Evolutionary conservation across 1,139 yeast species (phyloP), one percentile per base, ranked within the genome.

Genomic region (Petasospora rhodanensis): DNA sequence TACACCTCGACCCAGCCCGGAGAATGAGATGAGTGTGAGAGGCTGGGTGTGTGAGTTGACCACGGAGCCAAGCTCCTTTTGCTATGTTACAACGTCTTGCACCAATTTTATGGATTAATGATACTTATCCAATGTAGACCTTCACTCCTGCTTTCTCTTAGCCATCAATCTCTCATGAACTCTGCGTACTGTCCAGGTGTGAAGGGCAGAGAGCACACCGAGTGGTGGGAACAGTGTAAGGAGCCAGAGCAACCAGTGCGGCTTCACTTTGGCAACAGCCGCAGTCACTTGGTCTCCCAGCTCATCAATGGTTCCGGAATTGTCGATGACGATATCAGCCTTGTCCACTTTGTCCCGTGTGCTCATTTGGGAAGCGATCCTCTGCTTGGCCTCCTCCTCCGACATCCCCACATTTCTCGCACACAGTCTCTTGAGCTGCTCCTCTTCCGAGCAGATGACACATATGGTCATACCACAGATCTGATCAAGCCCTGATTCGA

Each of bases 331-430:
- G 30, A 69, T 61, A 47, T 86, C 95, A 0, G 95, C 79, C 34
- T 68, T 62, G 17, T 54, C 54, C 22, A 71, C 67, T 47, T 87
- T 76, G 29, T 68, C 73, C 7, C 65, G 70, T 33, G 73, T 68
- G 2, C 80, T 55, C 83, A 87, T 79, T 55, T 93, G 98, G 35
- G 89, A 73, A 10, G 64, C 65, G 22, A 93, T 83, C 36, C 98
- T 67, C 42, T 79, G 73, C 7, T 63, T 55, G 0, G 93, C 91
- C 42, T 86, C 95, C 14, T 78, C 79, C 24, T 52, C 56, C 1
- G 78, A 54, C 46, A 91, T 59, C 31, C 78, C 81, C 0, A 80
- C 73, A 52, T 91, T 89, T 43, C 99, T 66, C 4, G 51, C 51
- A 41, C 70, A 52, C 26, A 93, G 64, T 35, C 98, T 65, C 40